Conservation (phyloP, 768 basidiomycete genomes). For the Macrocybe gigantea region DNA sequence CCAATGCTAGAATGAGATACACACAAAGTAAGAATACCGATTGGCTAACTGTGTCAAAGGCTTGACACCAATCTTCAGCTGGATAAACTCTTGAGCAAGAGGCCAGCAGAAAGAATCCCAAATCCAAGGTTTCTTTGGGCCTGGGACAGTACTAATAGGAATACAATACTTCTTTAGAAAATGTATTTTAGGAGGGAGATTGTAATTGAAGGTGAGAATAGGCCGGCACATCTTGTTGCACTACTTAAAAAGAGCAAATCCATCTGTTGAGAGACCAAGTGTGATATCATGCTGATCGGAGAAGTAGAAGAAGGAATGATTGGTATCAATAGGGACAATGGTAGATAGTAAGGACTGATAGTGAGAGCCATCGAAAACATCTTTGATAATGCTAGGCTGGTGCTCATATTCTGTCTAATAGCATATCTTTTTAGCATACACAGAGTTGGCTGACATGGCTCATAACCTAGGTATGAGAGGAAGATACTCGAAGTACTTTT, state of each 20-base stretch:
- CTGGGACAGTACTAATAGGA: constrained; percentile 32
- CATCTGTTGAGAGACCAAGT: background rate
- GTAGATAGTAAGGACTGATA: background rate
- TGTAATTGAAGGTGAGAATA: constrained; percentile 28
- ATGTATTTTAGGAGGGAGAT: constrained; percentile 20
- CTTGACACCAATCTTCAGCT: constrained; percentile 25
- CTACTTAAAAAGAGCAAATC: constrained; percentile 19
- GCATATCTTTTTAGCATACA: background rate
- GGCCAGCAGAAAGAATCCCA: constrained; percentile 32
- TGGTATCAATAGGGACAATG: background rate
- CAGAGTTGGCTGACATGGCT: background rate
- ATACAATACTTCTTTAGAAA: constrained; percentile 26
- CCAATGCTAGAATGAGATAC: constrained; percentile 12
- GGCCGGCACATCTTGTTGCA: constrained; percentile 27
- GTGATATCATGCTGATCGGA: background rate
- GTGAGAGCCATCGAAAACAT: background rate
- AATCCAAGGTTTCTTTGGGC: constrained; percentile 30
- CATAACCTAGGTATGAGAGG: background rate
- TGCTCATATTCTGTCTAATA: background rate
- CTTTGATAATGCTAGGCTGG: background rate
- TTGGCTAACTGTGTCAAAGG: constrained; percentile 18
- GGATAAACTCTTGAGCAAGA: constrained; percentile 23
- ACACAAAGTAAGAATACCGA: constrained; percentile 12
- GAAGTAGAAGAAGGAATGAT: background rate
- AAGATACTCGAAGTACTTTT: background rate